Evolutionary conservation across 83 land plant genomes (phyloP), one percentile per base, ranked within the genome.

Genomic region (Diphasiastrum complanatum): DNA sequence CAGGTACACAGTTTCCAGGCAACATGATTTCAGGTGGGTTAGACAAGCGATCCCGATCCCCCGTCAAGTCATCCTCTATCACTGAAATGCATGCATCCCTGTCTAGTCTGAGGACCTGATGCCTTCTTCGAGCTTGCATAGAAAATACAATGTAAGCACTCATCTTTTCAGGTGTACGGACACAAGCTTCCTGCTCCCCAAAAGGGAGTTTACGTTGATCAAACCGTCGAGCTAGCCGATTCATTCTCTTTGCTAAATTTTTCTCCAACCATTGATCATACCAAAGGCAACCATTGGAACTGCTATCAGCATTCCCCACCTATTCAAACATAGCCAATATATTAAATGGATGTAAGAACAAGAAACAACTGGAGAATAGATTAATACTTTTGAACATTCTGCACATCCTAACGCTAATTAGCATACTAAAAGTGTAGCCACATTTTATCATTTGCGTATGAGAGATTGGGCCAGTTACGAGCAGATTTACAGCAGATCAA

Each of bases 1-100:
- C 89, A 33, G 95, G 95, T 5, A 88, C 84, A 78, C 80, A 79
- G 47, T 88, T 83, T 61, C 68, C 56, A 28, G 72, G 68, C 71
- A 79, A 81, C 75, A 76, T 73, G 5, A 66, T 60, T 36, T 88
- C 95, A 8, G 89, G 95, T 30, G 84, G 73, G 52, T 84, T 72
- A 28, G 34, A 56, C 11, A 45, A 26, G n/a, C n/a, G n/a, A n/a
- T 78, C 83, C 40, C 79, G 81, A 29, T 74, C 83, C 38, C 61
- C 66, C 1, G 49, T 27, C 25, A 12, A 2, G 31, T 27, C 45
- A 63, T 79, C 76, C 24, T 66, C 76, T 63, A 18, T 27, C 19
- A 10, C 8, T 33, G 45, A 14, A 2, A 8, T 33, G n/a, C n/a
- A n/a, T 22, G 28, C 22, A 20, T 34, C 58, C 25, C 3, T 28